Evolutionary conservation across 2,329 filamentous ascomycete species (phyloP).

Genomic region (Neobulgaria alba): DNA sequence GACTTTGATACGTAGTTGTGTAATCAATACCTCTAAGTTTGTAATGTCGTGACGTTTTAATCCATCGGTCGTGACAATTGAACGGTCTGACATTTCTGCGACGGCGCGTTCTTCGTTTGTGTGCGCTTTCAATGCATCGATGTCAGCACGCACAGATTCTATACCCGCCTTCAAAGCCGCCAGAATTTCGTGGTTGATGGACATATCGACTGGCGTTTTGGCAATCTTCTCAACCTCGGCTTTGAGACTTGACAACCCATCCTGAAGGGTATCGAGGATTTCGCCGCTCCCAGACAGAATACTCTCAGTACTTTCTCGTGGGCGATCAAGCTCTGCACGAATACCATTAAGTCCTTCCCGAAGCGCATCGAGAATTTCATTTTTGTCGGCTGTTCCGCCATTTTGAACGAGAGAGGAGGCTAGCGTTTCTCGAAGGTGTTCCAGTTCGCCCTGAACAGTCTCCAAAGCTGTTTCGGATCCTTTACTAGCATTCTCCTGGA

Average conservation of each 20-base stretch:
- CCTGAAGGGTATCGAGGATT: conserved; percentile 80
- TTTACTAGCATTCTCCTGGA: conserved; percentile 42
- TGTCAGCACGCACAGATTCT: conserved; percentile 65
- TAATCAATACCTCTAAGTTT: conserved; percentile 75
- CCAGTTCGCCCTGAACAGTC: conserved; percentile 44
- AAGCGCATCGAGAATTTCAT: conserved; percentile 57
- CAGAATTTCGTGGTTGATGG: conserved; percentile 77
- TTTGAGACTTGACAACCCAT: conserved; percentile 71
- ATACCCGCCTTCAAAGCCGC: conserved; percentile 81
- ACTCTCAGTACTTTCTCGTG: conserved; percentile 15
- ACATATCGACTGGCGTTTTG: conserved; percentile 74
- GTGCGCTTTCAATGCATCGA: conserved; percentile 64
- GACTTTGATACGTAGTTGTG: conserved; percentile 74
- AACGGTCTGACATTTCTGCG: conserved; percentile 36
- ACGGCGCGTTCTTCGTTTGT: conserved; percentile 33
- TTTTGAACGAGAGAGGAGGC: conserved; percentile 41
- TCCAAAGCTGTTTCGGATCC: conserved; percentile 48
- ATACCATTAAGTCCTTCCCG: conserved; percentile 66
- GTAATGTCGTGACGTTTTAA: conserved; percentile 69
- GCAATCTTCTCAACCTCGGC: conserved; percentile 67
- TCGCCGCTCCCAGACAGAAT: conserved; percentile 61
- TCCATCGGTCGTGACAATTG: conserved; percentile 42
- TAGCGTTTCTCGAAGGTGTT: conserved; percentile 49
- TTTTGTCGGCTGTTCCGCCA: conserved; percentile 40
- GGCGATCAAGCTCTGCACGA: conserved; percentile 30